Evolutionary conservation across 2,329 filamentous ascomycete genomes (phyloP), one percentile per base, ranked within the genome.

Genomic region (Fusarium sp.): DNA sequence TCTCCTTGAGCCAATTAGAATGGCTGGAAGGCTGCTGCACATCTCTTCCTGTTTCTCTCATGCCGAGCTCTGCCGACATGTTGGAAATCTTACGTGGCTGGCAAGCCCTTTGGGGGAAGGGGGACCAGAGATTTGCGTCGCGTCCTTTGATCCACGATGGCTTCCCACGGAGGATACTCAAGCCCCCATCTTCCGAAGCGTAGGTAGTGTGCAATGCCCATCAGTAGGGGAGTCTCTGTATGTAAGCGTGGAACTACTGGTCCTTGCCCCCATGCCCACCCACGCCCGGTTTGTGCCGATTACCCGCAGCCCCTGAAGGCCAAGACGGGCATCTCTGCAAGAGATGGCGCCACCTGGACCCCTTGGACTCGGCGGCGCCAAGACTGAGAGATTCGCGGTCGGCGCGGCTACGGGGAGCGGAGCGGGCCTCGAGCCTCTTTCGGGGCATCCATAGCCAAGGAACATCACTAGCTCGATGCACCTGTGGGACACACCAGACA

Each of bases 1-100:
- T 46, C 27, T 22, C 11, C 11, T 31, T 17, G 22, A n/a, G 33
- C 67, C 71, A 74, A 74, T 73, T 67, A 71, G 60, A 74, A 65
- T 36, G 63, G 67, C 59, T 71, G 70, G 71, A 68, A 33, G 31
- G 53, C 53, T 71, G 36, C 44, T 42, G 33, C 36, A 31, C 31
- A 67, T 60, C 40, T 29, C 55, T 35, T 46, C 27, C 53, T 60
- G 36, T 53, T 51, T 60, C 46, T 51, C 46, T 51, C 46, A 51
- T 51, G 46, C 71, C 71, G 71, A 73, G 44, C 49, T 36, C 44
- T 67, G 35, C 63, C 56, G 56, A 64, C 58, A 11, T 31, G 46
- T 20, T 63, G 29, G 40, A 44, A 49, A 56, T 51, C 24, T 51
- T 51, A 51, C 46, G 31, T 35, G 56, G 58, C 53, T 60, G 24